Percentiles rank a stretch among this genome's conserved stretches.
Evolutionary conservation across 805 yeast genomes (phyloP).

Genomic region (Pichia nakasei): DNA sequence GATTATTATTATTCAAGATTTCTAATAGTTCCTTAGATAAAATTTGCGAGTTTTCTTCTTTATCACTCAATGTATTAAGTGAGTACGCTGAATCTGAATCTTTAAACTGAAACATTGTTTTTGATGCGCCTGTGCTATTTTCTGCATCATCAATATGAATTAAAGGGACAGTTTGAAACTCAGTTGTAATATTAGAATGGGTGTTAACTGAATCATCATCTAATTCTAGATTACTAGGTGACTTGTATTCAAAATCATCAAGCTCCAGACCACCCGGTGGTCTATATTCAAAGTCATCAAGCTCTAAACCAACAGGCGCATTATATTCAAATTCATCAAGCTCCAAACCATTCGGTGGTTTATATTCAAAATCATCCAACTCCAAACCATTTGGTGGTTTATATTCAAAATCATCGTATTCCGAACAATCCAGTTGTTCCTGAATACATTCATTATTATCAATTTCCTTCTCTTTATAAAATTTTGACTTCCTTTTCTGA

Average conservation of each 20-base stretch:
- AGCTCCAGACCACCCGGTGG: neutral
- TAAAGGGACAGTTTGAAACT: no score
- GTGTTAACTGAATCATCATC: no score
- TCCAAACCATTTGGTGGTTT: neutral
- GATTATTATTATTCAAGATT: slow-evolving; percentile 1
- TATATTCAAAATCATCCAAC: slow-evolving; percentile 7
- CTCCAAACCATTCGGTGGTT: slow-evolving; percentile 3
- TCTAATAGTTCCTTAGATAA: slow-evolving; percentile 1
- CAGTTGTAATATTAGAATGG: no score
- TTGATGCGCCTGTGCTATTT: no score
- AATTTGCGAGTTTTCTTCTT: neutral
- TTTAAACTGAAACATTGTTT: no score
- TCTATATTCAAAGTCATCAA: neutral
- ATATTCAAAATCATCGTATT: slow-evolving; percentile 5
- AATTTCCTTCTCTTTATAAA: no score
- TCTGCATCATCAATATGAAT: no score
- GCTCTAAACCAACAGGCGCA: neutral
- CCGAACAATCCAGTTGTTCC: neutral
- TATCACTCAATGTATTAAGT: no score
- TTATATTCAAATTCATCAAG: neutral
- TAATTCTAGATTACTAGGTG: slow-evolving; percentile 3
- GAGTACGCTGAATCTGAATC: no score
- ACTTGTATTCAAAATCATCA: slow-evolving; percentile 7
- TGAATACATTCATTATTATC: neutral
- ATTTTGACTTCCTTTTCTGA: slow-evolving; percentile 34